A percentile compares a stretch with the other conserved stretches of the same genome.
These are phyloP conservation scores for Gnaphalium uliginosum DNA, from an alignment of 129 eudicot species.

Conservation along the genomic window DNA sequence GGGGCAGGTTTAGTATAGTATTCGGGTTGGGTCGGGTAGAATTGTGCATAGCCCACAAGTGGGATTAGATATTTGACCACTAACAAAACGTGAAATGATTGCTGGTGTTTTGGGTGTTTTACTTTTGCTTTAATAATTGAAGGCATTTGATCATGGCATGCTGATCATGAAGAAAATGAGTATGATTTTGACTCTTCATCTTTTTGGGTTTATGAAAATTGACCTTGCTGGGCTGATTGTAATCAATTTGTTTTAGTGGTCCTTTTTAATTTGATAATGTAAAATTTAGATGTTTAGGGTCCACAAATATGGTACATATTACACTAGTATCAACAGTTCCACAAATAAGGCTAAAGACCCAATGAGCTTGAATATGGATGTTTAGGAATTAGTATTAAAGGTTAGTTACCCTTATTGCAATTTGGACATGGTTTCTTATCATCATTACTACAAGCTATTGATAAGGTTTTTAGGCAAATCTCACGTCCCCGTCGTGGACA, in stretches of 20 bases:
- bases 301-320: too few relatives aligned
- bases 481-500: too few relatives aligned
- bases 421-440: too few relatives aligned
- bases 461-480: too few relatives aligned
- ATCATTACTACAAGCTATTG: too few relatives aligned
- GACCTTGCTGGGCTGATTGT: neutral
- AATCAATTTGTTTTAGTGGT: neutral
- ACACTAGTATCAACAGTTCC: too few relatives aligned
- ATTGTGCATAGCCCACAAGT: neutral
- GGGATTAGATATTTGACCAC: slow-evolving; percentile 28
- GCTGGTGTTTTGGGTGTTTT: slow-evolving; percentile 6
- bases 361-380: too few relatives aligned
- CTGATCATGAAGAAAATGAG: neutral
- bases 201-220: slow-evolving; percentile 1
- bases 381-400: too few relatives aligned
- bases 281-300: too few relatives aligned
- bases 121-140: slow-evolving; percentile 29
- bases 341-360: too few relatives aligned
- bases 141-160: neutral
- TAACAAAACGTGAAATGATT: slow-evolving; percentile 13
- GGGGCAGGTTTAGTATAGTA: neutral
- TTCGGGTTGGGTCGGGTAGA: neutral
- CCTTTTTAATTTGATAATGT: too few relatives aligned
- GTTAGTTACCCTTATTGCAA: too few relatives aligned
- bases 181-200: slow-evolving; percentile 26